Evolutionary conservation across 257 asterid species (phyloP), one percentile per base, ranked within the genome.

Genomic region (Petunia secreta): DNA sequence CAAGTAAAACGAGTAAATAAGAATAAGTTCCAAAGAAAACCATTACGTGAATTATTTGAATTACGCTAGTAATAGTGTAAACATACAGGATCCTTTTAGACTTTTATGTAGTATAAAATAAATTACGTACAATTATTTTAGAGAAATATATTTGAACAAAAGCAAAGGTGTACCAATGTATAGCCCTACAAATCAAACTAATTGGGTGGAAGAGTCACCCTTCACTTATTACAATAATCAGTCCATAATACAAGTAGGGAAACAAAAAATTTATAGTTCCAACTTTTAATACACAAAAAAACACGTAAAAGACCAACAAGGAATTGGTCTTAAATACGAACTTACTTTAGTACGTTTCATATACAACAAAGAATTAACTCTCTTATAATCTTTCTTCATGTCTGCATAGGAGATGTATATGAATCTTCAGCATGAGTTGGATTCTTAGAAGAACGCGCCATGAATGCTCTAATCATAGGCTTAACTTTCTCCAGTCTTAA

Each of bases 401-500:
- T 25, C 25, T 25, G 71, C 8, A 50, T 50, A 13, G 13, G 54
- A 50, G 54, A 50, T 7, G 54, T 3, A 41, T 64, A 3, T 38
- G 2, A 25, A 64, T 11, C 34, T 64, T 64, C 71, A 38, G 71
- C 71, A 13, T 64, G 71, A 38, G 71, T 64, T 38, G 50, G 71
- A 64, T 64, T 13, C 1, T 39, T 64, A 5, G 50, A 64, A 38
- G 73, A 38, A 13, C 50, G 50, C 38, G 59, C 77, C 8, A 81
- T 62, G 16, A 81, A n/a, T 15, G 69, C 75, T 60, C 85, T 76
- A 58, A 75, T 75, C 40, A 79, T 0, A 25, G 91, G 88, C 75
- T 63, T 80, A 41, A 83, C 44, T 80, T 81, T 88, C 76, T 90
- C 92, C 0, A 80, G n/a, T 82, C 59, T 5, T 87, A 2, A 89